Percentiles rank a stretch among this genome's conserved stretches.
Conservation (phyloP, 805 yeast genomes). For the Saturnispora diversa region DNA sequence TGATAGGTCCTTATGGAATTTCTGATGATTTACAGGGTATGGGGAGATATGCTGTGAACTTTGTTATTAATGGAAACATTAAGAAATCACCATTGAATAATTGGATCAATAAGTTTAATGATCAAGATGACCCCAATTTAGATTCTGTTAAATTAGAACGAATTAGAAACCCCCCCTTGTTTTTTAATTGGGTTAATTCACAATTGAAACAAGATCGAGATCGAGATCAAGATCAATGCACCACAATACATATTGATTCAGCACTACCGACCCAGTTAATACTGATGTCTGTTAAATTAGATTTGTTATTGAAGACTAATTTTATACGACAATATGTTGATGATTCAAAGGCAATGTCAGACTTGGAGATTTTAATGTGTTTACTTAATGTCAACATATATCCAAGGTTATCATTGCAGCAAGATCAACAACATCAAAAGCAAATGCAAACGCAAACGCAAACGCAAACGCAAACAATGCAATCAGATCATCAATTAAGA, state of each 20-base stretch:
- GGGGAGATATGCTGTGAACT: conserved; percentile 3
- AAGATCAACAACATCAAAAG: background rate
- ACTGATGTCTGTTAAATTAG: conserved; percentile 3
- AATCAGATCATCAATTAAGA: too few relatives aligned
- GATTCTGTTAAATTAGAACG: background rate
- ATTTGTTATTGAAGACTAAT: background rate
- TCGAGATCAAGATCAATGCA: too few relatives aligned
- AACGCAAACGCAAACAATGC: too few relatives aligned
- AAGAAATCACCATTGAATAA: too few relatives aligned
- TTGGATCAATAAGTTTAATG: background rate
- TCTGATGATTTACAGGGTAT: background rate
- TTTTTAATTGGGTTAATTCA: conserved; percentile 1
- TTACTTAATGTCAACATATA: conserved; percentile 3
- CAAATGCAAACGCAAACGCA: too few relatives aligned
- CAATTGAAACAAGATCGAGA: too few relatives aligned
- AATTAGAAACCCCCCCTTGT: background rate
- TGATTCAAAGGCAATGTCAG: background rate
- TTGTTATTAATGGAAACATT: background rate
- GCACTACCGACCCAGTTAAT: background rate
- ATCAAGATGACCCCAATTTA: background rate
- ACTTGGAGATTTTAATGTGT: background rate
- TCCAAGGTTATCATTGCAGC: conserved; percentile 3
- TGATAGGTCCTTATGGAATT: too few relatives aligned
- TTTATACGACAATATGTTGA: background rate
- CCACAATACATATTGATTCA: too few relatives aligned